phyloP scores from a whole-genome alignment of 2,329 filamentous ascomycete species.

The Fusarium sp. region DNA sequence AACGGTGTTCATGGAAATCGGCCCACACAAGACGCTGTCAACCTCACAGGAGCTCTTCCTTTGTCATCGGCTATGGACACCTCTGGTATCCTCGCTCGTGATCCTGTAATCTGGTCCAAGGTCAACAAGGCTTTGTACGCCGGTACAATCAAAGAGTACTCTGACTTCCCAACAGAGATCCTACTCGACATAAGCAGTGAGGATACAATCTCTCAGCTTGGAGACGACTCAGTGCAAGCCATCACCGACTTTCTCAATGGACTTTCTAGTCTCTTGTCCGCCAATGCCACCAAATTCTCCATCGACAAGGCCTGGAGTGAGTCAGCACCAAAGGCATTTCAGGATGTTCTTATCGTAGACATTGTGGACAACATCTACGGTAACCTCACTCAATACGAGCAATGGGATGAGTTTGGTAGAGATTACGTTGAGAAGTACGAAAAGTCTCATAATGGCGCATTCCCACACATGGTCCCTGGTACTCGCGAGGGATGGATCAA shows the following conservation, averaged over 20 bases:
- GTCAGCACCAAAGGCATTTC: not conserved
- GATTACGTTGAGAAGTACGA: conserved; percentile 15
- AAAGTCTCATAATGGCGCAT: not conserved
- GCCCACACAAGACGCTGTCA: conserved; percentile 56
- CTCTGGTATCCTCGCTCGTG: conserved; percentile 4
- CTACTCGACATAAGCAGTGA: not conserved
- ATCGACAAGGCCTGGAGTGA: conserved; percentile 3
- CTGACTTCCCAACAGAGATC: not conserved
- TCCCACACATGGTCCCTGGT: conserved; percentile 14
- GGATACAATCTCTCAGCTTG: accelerated
- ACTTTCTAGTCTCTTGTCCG: not conserved
- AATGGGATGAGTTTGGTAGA: conserved; percentile 12
- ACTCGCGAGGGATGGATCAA: conserved; percentile 11
- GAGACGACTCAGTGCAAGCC: not conserved
- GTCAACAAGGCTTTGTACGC: conserved; percentile 11
- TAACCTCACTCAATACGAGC: conserved; percentile 16
- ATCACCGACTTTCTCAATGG: not conserved
- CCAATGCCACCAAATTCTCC: not conserved
- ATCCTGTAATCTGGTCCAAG: conserved; percentile 11
- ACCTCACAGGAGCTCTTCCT: conserved; percentile 60
- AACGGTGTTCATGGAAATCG: conserved; percentile 63
- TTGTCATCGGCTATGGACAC: conserved; percentile 60
- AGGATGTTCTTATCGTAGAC: accelerated
- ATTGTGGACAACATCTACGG: not conserved
- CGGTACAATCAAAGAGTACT: conserved; percentile 4